Percentiles rank a stretch among this genome's conserved stretches.
Evolutionary conservation across 2,329 filamentous ascomycete species (phyloP).

Genomic region (Samsoniella hepiali): DNA sequence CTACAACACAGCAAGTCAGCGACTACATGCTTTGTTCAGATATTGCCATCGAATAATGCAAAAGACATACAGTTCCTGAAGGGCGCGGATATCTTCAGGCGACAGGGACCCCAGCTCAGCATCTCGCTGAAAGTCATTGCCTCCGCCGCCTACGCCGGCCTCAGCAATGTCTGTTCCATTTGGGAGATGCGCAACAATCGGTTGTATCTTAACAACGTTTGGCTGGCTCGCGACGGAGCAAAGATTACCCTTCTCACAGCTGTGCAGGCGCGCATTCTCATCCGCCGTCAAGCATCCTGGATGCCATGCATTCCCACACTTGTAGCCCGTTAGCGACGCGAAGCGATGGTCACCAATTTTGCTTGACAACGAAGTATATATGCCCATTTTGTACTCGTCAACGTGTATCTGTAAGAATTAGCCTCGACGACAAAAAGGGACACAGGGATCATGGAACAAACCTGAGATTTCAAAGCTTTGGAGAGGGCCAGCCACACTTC

Average conservation of each 20-base stretch:
- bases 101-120: slow-evolving; percentile 62
- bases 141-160: slow-evolving; percentile 73
- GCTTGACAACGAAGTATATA: slow-evolving; percentile 62
- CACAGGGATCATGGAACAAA: slow-evolving; percentile 29
- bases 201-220: slow-evolving; percentile 70
- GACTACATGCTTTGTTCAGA: neutral
- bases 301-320: slow-evolving; percentile 67
- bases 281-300: slow-evolving; percentile 69
- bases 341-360: slow-evolving; percentile 42
- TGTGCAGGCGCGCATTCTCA: slow-evolving; percentile 67
- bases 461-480: slow-evolving; percentile 62
- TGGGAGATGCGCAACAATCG: slow-evolving; percentile 65
- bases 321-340: slow-evolving; percentile 67
- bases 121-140: slow-evolving; percentile 67
- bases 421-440: neutral
- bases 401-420: slow-evolving; percentile 62
- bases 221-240: slow-evolving; percentile 48
- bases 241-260: slow-evolving; percentile 72
- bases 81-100: slow-evolving; percentile 49
- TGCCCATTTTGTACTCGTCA: slow-evolving; percentile 70
- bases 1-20: neutral
- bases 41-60: neutral
- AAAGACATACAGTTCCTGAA: slow-evolving; percentile 40
- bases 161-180: slow-evolving; percentile 66
- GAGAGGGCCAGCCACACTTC: slow-evolving; percentile 85